Evolutionary conservation across 2,329 filamentous ascomycete species (phyloP).

Genomic region (Phaeosphaeriaceae sp.): DNA sequence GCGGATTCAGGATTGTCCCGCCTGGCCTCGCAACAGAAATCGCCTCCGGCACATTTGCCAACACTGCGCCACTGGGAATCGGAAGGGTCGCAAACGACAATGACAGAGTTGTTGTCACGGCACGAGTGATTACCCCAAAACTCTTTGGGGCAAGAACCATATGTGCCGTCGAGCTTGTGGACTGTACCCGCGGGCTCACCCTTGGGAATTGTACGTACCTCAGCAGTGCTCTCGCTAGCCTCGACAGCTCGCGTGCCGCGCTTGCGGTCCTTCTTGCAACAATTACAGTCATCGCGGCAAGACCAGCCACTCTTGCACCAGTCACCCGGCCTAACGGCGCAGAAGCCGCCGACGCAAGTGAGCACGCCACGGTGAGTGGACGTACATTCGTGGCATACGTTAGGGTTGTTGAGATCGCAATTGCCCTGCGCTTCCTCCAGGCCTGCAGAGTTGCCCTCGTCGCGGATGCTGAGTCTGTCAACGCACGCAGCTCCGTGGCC

Average conservation of each 20-base stretch:
- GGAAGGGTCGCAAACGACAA: slow-evolving; percentile 8
- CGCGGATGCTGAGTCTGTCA: neutral
- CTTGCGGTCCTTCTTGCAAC: slow-evolving; percentile 13
- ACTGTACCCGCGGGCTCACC: neutral
- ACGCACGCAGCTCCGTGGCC: slow-evolving; percentile 1
- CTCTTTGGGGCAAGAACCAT: neutral
- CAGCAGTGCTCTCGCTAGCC: neutral
- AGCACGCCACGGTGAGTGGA: slow-evolving; percentile 9
- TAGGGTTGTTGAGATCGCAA: neutral
- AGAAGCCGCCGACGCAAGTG: slow-evolving; percentile 20
- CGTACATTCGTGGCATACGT: slow-evolving; percentile 1
- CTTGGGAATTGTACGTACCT: slow-evolving; percentile 1
- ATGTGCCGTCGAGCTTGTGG: neutral
- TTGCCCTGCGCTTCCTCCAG: neutral
- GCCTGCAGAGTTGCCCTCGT: neutral
- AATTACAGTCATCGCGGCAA: slow-evolving; percentile 17
- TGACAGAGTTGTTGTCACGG: slow-evolving; percentile 4
- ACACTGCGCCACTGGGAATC: slow-evolving; percentile 2
- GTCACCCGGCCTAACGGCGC: slow-evolving; percentile 9
- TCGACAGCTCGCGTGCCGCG: neutral
- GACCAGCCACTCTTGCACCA: slow-evolving; percentile 11
- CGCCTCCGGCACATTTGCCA: slow-evolving; percentile 3
- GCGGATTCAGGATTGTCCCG: slow-evolving; percentile 5
- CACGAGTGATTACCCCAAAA: neutral
- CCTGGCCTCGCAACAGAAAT: slow-evolving; percentile 2